These are phyloP conservation scores for Amborella trichopoda DNA, from an alignment of 164 flowering plant species.

Conservation along the genomic window DNA sequence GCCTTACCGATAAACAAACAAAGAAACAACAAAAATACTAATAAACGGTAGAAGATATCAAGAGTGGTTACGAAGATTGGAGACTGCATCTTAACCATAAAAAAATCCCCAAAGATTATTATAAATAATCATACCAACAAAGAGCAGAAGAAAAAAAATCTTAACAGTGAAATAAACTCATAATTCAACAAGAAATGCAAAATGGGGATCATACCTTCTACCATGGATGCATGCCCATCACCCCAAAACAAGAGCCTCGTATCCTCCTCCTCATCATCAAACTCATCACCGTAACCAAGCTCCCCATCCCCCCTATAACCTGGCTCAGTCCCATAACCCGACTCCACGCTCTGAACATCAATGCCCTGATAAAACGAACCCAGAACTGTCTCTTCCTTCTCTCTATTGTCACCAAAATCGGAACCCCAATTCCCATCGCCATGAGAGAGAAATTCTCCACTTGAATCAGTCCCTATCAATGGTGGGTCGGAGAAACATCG, in stretches of 20 bases:
- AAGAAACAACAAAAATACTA: too few relatives aligned
- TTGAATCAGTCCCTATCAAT: slow-evolving; percentile 79
- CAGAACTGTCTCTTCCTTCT: slow-evolving; percentile 33
- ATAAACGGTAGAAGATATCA: too few relatives aligned
- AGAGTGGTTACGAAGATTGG: too few relatives aligned
- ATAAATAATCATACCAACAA: too few relatives aligned
- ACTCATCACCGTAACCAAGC: slow-evolving; percentile 81
- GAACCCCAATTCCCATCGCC: slow-evolving; percentile 66
- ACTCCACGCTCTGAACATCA: slow-evolving; percentile 56
- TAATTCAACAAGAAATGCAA: too few relatives aligned
- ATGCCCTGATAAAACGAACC: slow-evolving; percentile 17
- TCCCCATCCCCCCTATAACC: slow-evolving; percentile 91
- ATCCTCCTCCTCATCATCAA: slow-evolving; percentile 89
- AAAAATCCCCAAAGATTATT: too few relatives aligned
- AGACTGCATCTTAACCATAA: too few relatives aligned
- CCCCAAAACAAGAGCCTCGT: slow-evolving; percentile 50
- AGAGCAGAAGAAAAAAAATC: too few relatives aligned
- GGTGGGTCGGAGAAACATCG: slow-evolving; percentile 69
- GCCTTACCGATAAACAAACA: too few relatives aligned
- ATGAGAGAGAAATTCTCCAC: slow-evolving; percentile 80
- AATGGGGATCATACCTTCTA: too few relatives aligned
- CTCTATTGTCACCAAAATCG: slow-evolving; percentile 32
- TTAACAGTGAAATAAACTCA: too few relatives aligned
- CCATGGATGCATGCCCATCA: too few relatives aligned
- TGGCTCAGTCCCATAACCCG: slow-evolving; percentile 93